These are phyloP conservation scores for Pilobolus umbonatus DNA, from an alignment of 192 early-diverging fungal species.

Conservation along the genomic window DNA sequence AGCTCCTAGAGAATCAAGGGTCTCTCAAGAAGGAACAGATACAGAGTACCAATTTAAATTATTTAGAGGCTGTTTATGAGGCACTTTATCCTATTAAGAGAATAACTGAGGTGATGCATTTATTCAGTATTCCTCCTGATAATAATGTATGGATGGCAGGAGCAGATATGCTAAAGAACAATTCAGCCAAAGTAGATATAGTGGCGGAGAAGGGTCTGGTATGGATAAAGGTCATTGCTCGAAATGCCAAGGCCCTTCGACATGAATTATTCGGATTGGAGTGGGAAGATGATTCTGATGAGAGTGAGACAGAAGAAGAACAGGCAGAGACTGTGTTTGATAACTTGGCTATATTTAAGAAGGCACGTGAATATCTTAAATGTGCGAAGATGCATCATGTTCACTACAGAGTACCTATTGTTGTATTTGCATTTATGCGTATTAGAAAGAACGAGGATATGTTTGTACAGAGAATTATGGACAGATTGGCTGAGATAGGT, in stretches of 20 bases:
- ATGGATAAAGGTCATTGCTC: conserved; percentile 48
- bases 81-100: conserved; percentile 3
- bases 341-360: conserved; percentile 28
- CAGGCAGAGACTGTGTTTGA: conserved; percentile 12
- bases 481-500: conserved; percentile 16
- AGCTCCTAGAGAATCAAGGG: conserved; percentile 19
- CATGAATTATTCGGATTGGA: conserved; percentile 47
- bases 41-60: conserved; percentile 28
- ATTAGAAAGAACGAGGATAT: conserved; percentile 19
- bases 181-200: conserved; percentile 40
- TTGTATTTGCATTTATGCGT: conserved; percentile 34
- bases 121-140: conserved; percentile 11
- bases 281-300: conserved; percentile 30
- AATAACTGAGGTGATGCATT: conserved; percentile 12
- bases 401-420: conserved; percentile 26
- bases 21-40: conserved; percentile 25
- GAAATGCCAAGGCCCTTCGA: conserved; percentile 41
- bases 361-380: conserved; percentile 17
- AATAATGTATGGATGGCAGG: conserved; percentile 11
- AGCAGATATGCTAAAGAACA: conserved; percentile 11
- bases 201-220: conserved; percentile 43
- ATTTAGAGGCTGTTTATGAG: conserved; percentile 34
- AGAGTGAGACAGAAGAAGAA: conserved; percentile 16
- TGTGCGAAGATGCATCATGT: conserved; percentile 26
- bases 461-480: conserved; percentile 28